A percentile compares a stretch with the other conserved stretches of the same genome.
These are phyloP conservation scores for Brassica rapa DNA, from an alignment of 345 rosid species.

Conservation along the genomic window DNA sequence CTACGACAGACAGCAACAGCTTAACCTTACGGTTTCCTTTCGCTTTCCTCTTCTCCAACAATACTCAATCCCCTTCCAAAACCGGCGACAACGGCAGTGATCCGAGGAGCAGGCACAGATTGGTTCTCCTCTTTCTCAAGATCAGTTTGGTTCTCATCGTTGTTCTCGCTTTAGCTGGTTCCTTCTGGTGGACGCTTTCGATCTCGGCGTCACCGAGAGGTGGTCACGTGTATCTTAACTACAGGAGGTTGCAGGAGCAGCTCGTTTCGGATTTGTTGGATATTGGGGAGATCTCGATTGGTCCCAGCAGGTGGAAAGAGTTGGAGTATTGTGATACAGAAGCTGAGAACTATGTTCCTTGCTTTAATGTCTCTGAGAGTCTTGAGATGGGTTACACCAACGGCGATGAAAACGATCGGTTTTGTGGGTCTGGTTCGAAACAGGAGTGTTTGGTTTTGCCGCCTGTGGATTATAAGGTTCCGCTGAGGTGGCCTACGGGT, in stretches of 20 bases:
- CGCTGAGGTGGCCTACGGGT: constrained; percentile 98
- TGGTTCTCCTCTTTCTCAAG: constrained; percentile 61
- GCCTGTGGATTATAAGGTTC: constrained; percentile 73
- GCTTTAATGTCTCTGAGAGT: constrained; percentile 62
- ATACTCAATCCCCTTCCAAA: constrained; percentile 44
- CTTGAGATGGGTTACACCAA: neutral
- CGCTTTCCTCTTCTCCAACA: constrained; percentile 44
- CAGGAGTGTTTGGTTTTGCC: constrained; percentile 74
- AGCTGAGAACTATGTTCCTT: constrained; percentile 76
- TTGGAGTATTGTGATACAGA: constrained; percentile 71
- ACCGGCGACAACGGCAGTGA: constrained; percentile 75
- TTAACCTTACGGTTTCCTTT: constrained; percentile 63
- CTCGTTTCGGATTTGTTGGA: constrained; percentile 88
- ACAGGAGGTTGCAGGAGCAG: constrained; percentile 84
- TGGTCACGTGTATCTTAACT: constrained; percentile 70
- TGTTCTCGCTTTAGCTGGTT: constrained; percentile 66
- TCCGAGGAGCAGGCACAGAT: constrained; percentile 62
- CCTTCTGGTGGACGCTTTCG: constrained; percentile 93
- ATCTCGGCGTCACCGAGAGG: constrained; percentile 72
- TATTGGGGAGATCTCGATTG: constrained; percentile 85
- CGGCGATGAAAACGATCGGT: constrained; percentile 50
- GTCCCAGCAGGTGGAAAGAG: constrained; percentile 75
- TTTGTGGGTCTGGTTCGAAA: constrained; percentile 57
- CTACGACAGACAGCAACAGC: constrained; percentile 52
- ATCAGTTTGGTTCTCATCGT: constrained; percentile 71